Percentiles rank a stretch among this genome's conserved stretches.
phyloP scores from a whole-genome alignment of 2,329 filamentous ascomycete species.

The Aurifilum marmelostoma region DNA sequence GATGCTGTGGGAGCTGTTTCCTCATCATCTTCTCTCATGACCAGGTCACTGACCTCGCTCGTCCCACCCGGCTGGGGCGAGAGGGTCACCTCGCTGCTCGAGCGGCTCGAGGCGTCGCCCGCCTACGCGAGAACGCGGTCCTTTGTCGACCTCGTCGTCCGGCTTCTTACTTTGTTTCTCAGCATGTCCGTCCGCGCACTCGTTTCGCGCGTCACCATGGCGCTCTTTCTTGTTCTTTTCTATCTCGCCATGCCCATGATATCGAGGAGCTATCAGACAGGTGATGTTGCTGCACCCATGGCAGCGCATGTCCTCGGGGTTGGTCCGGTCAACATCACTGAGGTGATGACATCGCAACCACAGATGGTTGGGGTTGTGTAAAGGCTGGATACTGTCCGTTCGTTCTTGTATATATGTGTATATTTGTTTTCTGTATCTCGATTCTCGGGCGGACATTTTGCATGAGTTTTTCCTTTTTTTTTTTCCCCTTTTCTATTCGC shows the following conservation, averaged over 20 bases:
- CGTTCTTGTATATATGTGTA: not conserved
- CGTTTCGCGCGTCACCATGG: conserved; percentile 29
- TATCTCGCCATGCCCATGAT: conserved; percentile 22
- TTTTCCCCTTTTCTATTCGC: not conserved
- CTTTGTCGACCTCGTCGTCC: conserved; percentile 18
- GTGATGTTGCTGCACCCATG: not conserved
- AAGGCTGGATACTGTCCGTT: not conserved
- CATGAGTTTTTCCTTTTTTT: not conserved
- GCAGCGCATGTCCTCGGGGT: not conserved
- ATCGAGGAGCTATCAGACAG: not conserved
- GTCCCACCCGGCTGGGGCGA: conserved; percentile 16
- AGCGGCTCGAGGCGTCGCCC: conserved; percentile 18
- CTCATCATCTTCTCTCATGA: conserved; percentile 15
- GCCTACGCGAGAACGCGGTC: conserved; percentile 24
- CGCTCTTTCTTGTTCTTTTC: conserved; percentile 25
- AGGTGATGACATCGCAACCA: not conserved
- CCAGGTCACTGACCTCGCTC: conserved; percentile 23
- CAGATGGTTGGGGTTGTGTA: not conserved
- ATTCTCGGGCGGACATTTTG: not conserved
- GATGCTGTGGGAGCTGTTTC: conserved; percentile 1
- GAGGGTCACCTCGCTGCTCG: conserved; percentile 16
- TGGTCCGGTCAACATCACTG: not conserved
- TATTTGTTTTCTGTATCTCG: not conserved
- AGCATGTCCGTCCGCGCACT: conserved; percentile 29
- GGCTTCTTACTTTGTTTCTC: conserved; percentile 23